Conservation (phyloP, 2,329 filamentous ascomycete genomes). For the Acrodontium crateriforme region DNA sequence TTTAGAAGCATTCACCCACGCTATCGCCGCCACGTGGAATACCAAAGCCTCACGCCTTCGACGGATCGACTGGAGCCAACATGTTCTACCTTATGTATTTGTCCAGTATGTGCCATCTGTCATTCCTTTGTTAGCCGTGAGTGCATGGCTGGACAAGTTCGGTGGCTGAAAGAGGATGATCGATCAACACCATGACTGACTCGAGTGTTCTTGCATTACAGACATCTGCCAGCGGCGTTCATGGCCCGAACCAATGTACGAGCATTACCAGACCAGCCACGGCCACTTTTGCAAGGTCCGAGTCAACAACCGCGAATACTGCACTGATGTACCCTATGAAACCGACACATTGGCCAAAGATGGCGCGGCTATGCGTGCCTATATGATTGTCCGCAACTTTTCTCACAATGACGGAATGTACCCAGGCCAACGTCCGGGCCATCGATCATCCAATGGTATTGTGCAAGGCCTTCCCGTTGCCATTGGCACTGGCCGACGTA, state of each 20-base stretch:
- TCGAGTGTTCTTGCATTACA: constrained; percentile 24
- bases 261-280: constrained; percentile 57
- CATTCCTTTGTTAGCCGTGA: constrained; percentile 9
- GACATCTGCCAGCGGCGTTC: constrained; percentile 88
- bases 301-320: constrained; percentile 94
- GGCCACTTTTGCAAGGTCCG: constrained; percentile 84
- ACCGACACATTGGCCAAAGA: constrained; percentile 75
- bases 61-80: constrained; percentile 8
- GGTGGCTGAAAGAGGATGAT: constrained; percentile 3
- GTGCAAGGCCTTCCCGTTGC: constrained; percentile 50
- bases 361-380: constrained; percentile 87
- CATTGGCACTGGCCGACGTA: constrained; percentile 46
- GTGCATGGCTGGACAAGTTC: constrained; percentile 7
- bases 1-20: constrained; percentile 9
- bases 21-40: constrained; percentile 3
- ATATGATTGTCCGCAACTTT: constrained; percentile 96
- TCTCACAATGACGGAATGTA: constrained; percentile 92
- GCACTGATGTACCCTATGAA: constrained; percentile 74
- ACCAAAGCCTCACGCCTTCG: no score
- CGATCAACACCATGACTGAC: constrained; percentile 1
- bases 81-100: constrained; percentile 40
- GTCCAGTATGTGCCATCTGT: constrained; percentile 33
- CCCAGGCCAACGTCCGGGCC: constrained; percentile 40
- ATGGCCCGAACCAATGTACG: constrained; percentile 84
- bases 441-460: constrained; percentile 29